Base-by-base conservation (phyloP, 768 basidiomycete genomes). In the Leucosporidium creatinivorum region DNA sequence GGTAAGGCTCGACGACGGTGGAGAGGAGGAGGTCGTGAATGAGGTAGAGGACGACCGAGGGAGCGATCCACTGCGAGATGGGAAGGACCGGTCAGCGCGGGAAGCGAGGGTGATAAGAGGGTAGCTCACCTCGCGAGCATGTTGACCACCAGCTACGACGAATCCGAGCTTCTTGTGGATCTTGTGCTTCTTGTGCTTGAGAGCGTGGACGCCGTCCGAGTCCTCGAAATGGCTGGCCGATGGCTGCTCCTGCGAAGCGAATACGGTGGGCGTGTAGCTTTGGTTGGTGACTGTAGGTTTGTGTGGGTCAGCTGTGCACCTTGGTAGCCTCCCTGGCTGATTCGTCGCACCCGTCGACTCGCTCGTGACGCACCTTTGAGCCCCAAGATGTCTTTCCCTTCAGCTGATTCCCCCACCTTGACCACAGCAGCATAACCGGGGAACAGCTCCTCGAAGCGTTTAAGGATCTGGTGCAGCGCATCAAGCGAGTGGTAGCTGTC, bases 71-170 rank as follows among this genome's bases (percentile, higher is more conserved):
- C 87, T 90, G 57, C 23, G 33, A 19, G 47, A 48, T 65, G 15
- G 39, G 49, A 39, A 28, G 30, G 23, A 4, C 4, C 25, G 23
- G 23, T n/a, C 19, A 17, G 56, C 30, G 18, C 5, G n/a, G n/a
- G 5, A 12, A 10, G 23, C 23, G n/a, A 26, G 23, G 10, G 57
- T 6, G 8, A 81, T 89, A 17, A 10, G 18, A 44, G 57, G 10
- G 6, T 17, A 23, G 23, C 57, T 5, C 21, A 58, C 57, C 59
- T 70, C 89, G 55, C 89, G 80, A 23, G 86, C 87, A 76, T 91
- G 89, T 74, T 87, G 87, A 0, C 87, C 86, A 21, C 87, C 87
- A 4, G 84, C 79, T 48, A 91, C 80, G 17, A 90, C 84, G 69
- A 91, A 83, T 17, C 85, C 86, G 30, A 82, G 75, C 73, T 83